A percentile compares a stretch with the other conserved stretches of the same genome.
phyloP scores from a whole-genome alignment of 192 early-diverging fungal genomes.

The Coemansia sp. region DNA sequence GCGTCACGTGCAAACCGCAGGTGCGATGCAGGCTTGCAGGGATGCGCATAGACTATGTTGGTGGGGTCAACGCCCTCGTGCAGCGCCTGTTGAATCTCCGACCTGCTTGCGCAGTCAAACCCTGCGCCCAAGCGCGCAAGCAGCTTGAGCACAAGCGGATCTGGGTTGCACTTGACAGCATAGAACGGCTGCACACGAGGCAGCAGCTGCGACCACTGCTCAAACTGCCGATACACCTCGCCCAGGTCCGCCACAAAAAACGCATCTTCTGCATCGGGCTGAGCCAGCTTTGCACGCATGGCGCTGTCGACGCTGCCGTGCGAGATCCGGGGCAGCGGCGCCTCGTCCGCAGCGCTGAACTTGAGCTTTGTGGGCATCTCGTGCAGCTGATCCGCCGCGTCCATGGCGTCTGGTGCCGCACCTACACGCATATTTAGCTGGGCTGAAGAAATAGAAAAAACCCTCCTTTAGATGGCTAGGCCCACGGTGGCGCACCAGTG shows the following conservation, averaged over 20 bases:
- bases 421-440: neutral
- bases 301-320: conserved; percentile 31
- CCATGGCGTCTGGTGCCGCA: conserved; percentile 4
- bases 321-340: conserved; percentile 13
- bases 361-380: conserved; percentile 26
- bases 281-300: conserved; percentile 29
- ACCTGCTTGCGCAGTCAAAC: conserved; percentile 98
- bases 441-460: neutral
- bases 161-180: conserved; percentile 98
- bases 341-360: conserved; percentile 4
- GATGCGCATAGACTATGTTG: conserved; percentile 96
- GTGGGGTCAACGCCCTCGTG: conserved; percentile 60
- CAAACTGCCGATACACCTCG: conserved; percentile 83
- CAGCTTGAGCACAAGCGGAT: conserved; percentile 77
- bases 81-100: conserved; percentile 83
- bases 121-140: conserved; percentile 80
- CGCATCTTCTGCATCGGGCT: conserved; percentile 76
- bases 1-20: conserved; percentile 77
- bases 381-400: conserved; percentile 12
- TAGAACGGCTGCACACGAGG: conserved; percentile 96
- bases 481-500: conserved; percentile 44
- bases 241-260: conserved; percentile 97
- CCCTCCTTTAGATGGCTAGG: neutral
- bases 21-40: conserved; percentile 98
- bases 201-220: conserved; percentile 76